Base-by-base conservation (phyloP, 2,329 filamentous ascomycete genomes). In the Fusarium albosuccineum region DNA sequence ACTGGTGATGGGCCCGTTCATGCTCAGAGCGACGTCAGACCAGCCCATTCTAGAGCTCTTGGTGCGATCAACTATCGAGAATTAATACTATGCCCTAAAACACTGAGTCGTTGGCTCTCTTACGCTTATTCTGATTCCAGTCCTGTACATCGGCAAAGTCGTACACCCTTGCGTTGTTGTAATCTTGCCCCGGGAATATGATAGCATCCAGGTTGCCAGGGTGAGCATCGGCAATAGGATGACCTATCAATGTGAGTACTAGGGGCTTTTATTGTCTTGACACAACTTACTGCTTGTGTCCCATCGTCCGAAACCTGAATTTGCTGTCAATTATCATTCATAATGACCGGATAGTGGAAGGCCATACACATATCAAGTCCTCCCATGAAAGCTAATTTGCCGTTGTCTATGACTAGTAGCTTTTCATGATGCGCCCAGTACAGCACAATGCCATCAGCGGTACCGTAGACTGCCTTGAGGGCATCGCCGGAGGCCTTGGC, bases 371-470 rank as follows among this genome's bases (percentile, higher is more conserved):
- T 83, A 78, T 97, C 94, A 2, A 97, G 82, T 17, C 94, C 94
- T 49, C 93, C 94, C 94, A 97, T 97, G 75, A 97, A 97, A 3
- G 91, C 93, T 57, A 90, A 83, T 9, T 84, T 83, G n/a, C 66
- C 66, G 9, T 90, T 88, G 76, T 97, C 94, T 14, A 97, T 81
- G 2, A 97, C 76, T 70, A 92, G 93, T 1, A 97, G 86, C 79
- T 97, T 97, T 80, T 97, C 94, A 71, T 97, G 94, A 72, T 97
- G 94, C 3, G 93, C 93, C 94, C 94, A 97, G 79, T 93, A 97
- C 1, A 97, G 81, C 10, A 97, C 91, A 2, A 94, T 88, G 69
- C 92, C 93, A 33, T 94, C 92, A 34, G 88, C 88, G 50, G 92
- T 90, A 55, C 94, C 94, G 74, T 97, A 97, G 1, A 97, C 79